These are phyloP conservation scores for Lachancea meyersii DNA, from an alignment of 805 yeast genomes.

Conservation along the genomic window DNA sequence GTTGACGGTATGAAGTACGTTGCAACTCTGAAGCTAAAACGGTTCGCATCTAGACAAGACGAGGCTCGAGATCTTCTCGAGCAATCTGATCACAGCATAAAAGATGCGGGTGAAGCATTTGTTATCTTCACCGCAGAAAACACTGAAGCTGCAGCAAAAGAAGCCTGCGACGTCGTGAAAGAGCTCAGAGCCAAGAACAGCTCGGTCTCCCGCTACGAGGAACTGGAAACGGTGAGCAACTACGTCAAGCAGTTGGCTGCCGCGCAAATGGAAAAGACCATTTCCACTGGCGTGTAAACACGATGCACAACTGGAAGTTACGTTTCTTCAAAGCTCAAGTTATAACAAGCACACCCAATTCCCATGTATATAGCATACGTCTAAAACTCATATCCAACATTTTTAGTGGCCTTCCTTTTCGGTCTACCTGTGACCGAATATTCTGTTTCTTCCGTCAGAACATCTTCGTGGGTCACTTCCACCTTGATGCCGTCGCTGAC, in stretches of 20 bases:
- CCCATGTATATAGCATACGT: conserved; percentile 6
- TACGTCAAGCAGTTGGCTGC: conserved; percentile 27
- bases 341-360: not conserved
- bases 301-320: not conserved
- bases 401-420: conserved; percentile 5
- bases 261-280: conserved; percentile 13
- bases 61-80: conserved; percentile 34
- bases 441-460: conserved; percentile 16
- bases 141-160: conserved; percentile 35
- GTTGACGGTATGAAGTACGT: conserved; percentile 62
- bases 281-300: not conserved
- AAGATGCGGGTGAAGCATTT: conserved; percentile 40
- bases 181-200: conserved; percentile 42
- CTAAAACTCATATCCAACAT: conserved; percentile 4
- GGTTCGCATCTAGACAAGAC: conserved; percentile 45
- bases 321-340: not conserved
- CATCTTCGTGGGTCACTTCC: conserved; percentile 4
- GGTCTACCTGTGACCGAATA: conserved; percentile 28
- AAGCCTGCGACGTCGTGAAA: conserved; percentile 37
- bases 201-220: conserved; percentile 31
- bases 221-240: conserved; percentile 32
- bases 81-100: conserved; percentile 25
- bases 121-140: conserved; percentile 43
- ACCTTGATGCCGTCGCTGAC: not conserved
- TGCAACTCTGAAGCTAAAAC: conserved; percentile 59